Base-by-base conservation (phyloP, 331 rosid species). In the Spiraea crenata region DNA sequence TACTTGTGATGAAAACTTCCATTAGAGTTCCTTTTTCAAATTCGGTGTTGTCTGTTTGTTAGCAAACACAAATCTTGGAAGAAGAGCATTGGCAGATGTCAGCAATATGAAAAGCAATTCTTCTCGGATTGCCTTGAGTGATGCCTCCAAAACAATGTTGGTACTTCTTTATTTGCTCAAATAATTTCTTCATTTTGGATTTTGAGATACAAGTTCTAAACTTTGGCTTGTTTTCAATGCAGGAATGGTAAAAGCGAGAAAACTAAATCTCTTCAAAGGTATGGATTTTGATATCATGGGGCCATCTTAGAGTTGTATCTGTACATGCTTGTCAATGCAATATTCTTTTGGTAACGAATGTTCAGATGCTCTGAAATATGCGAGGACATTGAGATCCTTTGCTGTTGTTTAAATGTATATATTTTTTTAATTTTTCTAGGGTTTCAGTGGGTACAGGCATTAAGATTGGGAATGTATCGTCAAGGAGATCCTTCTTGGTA, bases 71-170 rank as follows among this genome's bases (percentile, higher is more conserved):
- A 78, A 69, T 41, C 69, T 58, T 47, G 73, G 77, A 76, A 86
- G 97, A 69, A 90, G 77, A 81, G 87, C 97, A 65, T 69, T 90
- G 82, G 84, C 87, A 52, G 96, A 93, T 81, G 89, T 93, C 41
- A 88, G 93, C 87, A 93, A 93, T 74, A 76, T 65, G 39, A 78
- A 74, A 67, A 76, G 72, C 71, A 84, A 67, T 76, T 75, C 85
- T 73, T 75, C 77, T 0, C 80, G 72, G 81, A 69, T 67, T 62
- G 41, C 50, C 46, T 60, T 65, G 45, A 79, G 61, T 56, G 74
- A 67, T 42, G 67, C 75, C 84, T 87, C 83, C 14, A 88, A 83
- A 81, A 74, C 40, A 38, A 82, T 67, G 98, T 92, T 76, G 89
- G 98, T 69, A 69, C 74, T 6, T 56, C 45, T 7, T 42, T 16